Evolutionary conservation across 1,284 basidiomycete species (phyloP), one percentile per base, ranked within the genome.

Genomic region (Xerocomus nothofagi): DNA sequence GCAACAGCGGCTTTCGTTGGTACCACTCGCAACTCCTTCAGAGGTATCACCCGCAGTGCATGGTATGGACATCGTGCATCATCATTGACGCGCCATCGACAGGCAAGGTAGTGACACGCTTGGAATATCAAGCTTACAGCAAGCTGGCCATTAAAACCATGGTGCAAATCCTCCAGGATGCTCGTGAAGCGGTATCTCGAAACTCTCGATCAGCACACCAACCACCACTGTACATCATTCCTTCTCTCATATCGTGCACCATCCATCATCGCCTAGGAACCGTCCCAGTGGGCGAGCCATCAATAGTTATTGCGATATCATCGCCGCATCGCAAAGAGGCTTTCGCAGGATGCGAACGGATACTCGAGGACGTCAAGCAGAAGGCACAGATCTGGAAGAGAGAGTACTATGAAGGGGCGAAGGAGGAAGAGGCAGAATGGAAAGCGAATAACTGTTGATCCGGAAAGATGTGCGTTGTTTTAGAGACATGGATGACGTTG

Each of bases 301-400:
- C 88, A 11, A 91, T 93, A 55, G 82, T 93, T 42, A 85, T 94
- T 50, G 89, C 88, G 2, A 89, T 92, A 7, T 89, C 89, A 10
- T 86, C 86, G n/a, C 87, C 90, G 18, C 92, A 93, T 70, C 77
- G 92, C 23, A 84, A 83, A 57, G 88, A 91, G 62, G 84, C 90
- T 3, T 93, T 93, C 63, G 70, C 76, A 41, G 85, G 85, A 12
- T 91, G 89, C 62, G 91, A 93, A 67, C 81, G 74, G 63, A 81
- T 93, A 52, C 74, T 95, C 17, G 93, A 96, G 67, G 79, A 87
- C 50, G 83, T 94, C 50, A 96, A 96, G 73, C 71, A 73, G 53
- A 84, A 81, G 57, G 90, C 80, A 29, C 91, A 91, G 65, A 86
- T 95, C 56, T 95, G 93, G 92, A 95, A 95, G 73, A 73, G 86